Base-by-base conservation (phyloP, 2,329 filamentous ascomycete species). In the Diaporthe citriasiana region DNA sequence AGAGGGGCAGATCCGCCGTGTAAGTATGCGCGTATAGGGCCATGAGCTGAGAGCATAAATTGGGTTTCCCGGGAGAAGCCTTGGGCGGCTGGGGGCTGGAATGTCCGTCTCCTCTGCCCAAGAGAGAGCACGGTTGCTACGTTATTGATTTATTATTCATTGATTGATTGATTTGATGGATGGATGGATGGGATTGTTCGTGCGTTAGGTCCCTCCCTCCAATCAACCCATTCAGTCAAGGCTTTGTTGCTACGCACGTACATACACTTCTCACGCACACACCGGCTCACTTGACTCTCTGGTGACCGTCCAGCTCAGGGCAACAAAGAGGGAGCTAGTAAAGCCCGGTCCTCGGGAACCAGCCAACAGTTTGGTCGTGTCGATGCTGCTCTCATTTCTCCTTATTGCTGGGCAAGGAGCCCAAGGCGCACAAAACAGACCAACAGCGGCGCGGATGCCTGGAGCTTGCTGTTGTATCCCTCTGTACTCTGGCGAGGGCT, bases 1-100 rank as follows among this genome's bases (percentile, higher is more conserved):
- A 68, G 63, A 68, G 63, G 63, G 63, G 63, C 63, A 40, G 63
- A 40, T 40, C 63, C 63, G 63, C 63, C 47, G 47, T 68, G 63
- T 53, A 68, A 22, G 33, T 66, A 66, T 51, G 42, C n/a, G 47
- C 15, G n/a, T 51, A 66, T 47, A 19, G 27, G 60, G 27, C 9
- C 22, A 22, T 13, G 47, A 68, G 63, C 63, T 66, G 45, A 51
- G 30, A 68, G 63, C 19, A 51, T 51, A 51, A 68, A 51, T 51
- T 68, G 63, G 63, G 47, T 68, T 53, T 53, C 33, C 47, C 47
- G 63, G 63, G 9, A 30, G 9, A 40, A 17, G 63, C 33, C 33
- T 50, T 22, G 45, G 45, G 45, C 27, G 27, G 7, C 12, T 19
- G 45, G 22, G 22, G 45, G 63, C 63, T 19, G 63, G 63, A 51